A percentile compares a stretch with the other conserved stretches of the same genome.
Conservation (phyloP, 306 rosid genomes). For the Dalbergia cultrata region DNA sequence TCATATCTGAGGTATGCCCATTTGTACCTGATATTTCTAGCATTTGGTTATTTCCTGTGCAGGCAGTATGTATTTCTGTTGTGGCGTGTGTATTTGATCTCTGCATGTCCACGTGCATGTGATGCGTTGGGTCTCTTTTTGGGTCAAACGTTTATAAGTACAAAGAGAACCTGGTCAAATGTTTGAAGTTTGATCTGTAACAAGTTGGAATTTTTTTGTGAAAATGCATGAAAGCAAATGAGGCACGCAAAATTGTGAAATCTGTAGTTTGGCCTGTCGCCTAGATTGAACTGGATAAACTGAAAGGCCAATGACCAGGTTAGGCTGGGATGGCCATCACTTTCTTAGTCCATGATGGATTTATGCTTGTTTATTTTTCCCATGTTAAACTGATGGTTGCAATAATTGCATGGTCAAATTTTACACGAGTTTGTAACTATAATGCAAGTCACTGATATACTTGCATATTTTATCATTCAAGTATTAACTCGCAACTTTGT, state of each 20-base stretch:
- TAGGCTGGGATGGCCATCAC: conserved; percentile 14
- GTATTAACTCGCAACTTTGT: conserved; percentile 19
- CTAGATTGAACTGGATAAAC: conserved; percentile 1
- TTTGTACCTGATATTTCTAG: neutral
- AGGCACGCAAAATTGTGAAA: neutral
- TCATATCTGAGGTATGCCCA: no score
- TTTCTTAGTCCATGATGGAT: conserved; percentile 20
- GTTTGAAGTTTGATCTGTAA: neutral
- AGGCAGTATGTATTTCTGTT: neutral
- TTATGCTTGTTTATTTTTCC: conserved; percentile 3
- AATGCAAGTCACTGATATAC: conserved; percentile 6
- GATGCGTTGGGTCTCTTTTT: neutral
- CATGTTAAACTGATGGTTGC: neutral
- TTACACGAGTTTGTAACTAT: conserved; percentile 3
- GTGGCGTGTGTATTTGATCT: conserved; percentile 1
- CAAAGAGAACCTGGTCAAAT: neutral
- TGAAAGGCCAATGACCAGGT: neutral
- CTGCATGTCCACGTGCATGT: conserved; percentile 35
- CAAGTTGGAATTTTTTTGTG: neutral
- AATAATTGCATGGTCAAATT: neutral
- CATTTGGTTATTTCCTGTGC: neutral
- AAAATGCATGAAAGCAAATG: conserved; percentile 17
- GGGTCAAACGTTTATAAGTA: no score
- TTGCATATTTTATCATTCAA: neutral
- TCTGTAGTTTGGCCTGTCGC: neutral